These are phyloP conservation scores for Leucosporidium yakuticum DNA, from an alignment of 768 basidiomycete species.

Conservation along the genomic window DNA sequence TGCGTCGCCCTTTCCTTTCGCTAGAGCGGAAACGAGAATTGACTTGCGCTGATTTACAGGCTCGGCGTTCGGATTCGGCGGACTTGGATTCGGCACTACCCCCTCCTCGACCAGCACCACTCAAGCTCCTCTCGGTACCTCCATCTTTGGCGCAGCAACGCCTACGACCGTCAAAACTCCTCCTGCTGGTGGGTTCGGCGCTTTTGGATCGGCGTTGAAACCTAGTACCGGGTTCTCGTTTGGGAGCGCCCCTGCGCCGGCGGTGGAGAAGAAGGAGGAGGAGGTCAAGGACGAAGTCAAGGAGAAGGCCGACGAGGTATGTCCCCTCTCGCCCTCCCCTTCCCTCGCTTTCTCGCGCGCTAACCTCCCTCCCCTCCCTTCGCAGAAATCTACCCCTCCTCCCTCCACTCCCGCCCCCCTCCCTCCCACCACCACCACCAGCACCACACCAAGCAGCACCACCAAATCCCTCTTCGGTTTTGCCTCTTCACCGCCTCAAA, in stretches of 20 bases:
- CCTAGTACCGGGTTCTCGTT: slow-evolving; percentile 19
- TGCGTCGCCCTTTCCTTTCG: too few relatives aligned
- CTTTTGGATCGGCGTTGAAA: slow-evolving; percentile 15
- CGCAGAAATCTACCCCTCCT: background rate
- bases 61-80: slow-evolving; percentile 7
- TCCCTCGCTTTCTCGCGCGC: too few relatives aligned
- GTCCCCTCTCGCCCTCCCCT: too few relatives aligned
- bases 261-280: background rate
- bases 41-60: too few relatives aligned
- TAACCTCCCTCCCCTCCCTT: too few relatives aligned
- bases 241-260: slow-evolving; percentile 1
- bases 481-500: background rate
- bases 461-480: slow-evolving; percentile 6
- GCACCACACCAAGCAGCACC: background rate
- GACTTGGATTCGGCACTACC: slow-evolving; percentile 15
- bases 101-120: background rate
- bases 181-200: background rate
- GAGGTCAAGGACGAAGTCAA: background rate
- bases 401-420: background rate
- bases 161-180: background rate
- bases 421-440: background rate
- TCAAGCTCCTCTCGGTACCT: background rate
- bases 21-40: background rate
- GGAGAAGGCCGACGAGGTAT: background rate
- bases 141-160: slow-evolving; percentile 4